Conservation (phyloP, 2,329 filamentous ascomycete species). For the Verticillium albo-atrum region DNA sequence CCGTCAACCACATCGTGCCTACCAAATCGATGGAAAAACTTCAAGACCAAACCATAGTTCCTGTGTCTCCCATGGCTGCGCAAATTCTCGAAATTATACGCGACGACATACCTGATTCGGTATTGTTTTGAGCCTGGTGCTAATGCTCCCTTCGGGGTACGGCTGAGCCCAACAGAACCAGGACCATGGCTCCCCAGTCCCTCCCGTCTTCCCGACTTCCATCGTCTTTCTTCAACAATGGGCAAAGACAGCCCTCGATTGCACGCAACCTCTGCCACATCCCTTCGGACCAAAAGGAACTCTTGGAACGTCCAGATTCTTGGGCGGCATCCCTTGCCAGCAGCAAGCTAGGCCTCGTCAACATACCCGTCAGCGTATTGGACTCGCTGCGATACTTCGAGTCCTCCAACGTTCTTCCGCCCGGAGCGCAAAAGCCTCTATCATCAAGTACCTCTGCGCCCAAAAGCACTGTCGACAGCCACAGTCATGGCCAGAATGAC, state of each 20-base stretch:
- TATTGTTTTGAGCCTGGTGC: background rate
- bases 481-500: background rate
- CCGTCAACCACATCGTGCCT: background rate
- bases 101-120: background rate
- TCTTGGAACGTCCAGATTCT: conserved; percentile 28
- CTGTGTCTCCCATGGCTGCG: background rate
- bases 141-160: background rate
- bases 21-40: background rate
- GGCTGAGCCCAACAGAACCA: background rate
- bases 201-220: background rate
- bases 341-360: conserved; percentile 17
- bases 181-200: background rate
- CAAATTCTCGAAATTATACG: background rate
- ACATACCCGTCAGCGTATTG: conserved; percentile 31
- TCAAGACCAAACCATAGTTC: background rate
- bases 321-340: conserved; percentile 27
- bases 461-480: background rate
- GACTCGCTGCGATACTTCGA: conserved; percentile 20
- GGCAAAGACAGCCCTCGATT: conserved; percentile 4
- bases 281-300: conserved; percentile 30
- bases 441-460: background rate
- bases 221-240: background rate
- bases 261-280: conserved; percentile 24
- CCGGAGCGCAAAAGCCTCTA: conserved; percentile 6
- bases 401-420: conserved; percentile 6